Evolutionary conservation across 495 filamentous ascomycete species (phyloP).

Genomic region (Parmelia sp.): DNA sequence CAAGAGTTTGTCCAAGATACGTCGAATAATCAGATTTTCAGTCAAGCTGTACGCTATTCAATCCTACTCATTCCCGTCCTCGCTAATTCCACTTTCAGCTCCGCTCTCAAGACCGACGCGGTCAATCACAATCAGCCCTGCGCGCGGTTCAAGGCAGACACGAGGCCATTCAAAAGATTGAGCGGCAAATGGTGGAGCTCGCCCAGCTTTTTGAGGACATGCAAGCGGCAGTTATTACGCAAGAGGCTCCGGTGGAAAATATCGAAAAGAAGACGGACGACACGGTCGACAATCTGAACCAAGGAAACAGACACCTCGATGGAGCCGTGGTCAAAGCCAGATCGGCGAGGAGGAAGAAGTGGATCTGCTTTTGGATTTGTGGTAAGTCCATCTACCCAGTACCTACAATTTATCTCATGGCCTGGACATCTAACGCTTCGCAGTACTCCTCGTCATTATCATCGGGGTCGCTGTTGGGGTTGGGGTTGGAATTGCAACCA

Average conservation of each 20-base stretch:
- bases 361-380: conserved; percentile 81
- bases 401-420: not conserved
- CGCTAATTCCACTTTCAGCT: conserved; percentile 34
- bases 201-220: conserved; percentile 79
- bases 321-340: conserved; percentile 73
- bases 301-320: conserved; percentile 73
- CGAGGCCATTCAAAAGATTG: conserved; percentile 84
- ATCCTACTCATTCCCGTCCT: conserved; percentile 13
- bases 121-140: conserved; percentile 71
- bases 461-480: conserved; percentile 47
- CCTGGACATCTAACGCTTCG: conserved; percentile 6
- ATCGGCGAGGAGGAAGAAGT: conserved; percentile 87
- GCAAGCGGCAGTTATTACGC: conserved; percentile 72
- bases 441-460: conserved; percentile 39
- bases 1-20: conserved; percentile 67
- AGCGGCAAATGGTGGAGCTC: conserved; percentile 78
- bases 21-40: conserved; percentile 63
- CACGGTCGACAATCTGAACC: conserved; percentile 66
- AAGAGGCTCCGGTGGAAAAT: conserved; percentile 66
- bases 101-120: conserved; percentile 62
- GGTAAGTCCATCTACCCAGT: conserved; percentile 48
- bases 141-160: conserved; percentile 76
- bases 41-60: conserved; percentile 61
- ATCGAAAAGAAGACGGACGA: conserved; percentile 81
- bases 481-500: conserved; percentile 33